Percentiles rank a stretch among this genome's conserved stretches.
phyloP scores from a whole-genome alignment of 306 rosid species.

The Quillaja saponaria region DNA sequence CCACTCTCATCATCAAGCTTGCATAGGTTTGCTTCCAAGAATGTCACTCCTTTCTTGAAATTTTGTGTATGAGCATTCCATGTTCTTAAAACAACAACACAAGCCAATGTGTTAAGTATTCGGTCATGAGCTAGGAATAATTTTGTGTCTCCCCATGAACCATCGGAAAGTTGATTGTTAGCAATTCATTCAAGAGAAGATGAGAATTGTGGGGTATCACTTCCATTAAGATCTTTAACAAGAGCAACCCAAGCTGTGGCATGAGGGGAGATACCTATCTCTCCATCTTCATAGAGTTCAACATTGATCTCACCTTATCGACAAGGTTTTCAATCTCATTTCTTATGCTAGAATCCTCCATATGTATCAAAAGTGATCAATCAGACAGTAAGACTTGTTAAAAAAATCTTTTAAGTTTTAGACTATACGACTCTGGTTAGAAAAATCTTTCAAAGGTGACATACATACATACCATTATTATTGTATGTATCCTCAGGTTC shows the following conservation, averaged over 20 bases:
- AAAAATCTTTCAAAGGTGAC: too few relatives aligned
- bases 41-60: conserved; percentile 64
- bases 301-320: conserved; percentile 43
- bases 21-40: conserved; percentile 53
- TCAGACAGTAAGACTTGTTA: too few relatives aligned
- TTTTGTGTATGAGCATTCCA: conserved; percentile 76
- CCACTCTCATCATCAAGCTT: conserved; percentile 79
- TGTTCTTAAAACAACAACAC: conserved; percentile 64
- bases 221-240: conserved; percentile 51
- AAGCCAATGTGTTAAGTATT: conserved; percentile 73
- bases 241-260: conserved; percentile 99
- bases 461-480: too few relatives aligned
- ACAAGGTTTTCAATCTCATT: conserved; percentile 51
- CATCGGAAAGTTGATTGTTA: conserved; percentile 70
- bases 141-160: conserved; percentile 85
- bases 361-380: neutral
- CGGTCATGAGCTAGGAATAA: conserved; percentile 78
- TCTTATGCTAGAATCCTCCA: neutral
- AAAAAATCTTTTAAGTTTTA: too few relatives aligned
- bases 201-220: conserved; percentile 67
- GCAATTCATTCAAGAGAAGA: conserved; percentile 76
- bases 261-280: conserved; percentile 73
- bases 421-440: too few relatives aligned
- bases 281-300: conserved; percentile 74
- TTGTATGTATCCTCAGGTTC: too few relatives aligned